These are phyloP conservation scores for Termitomyces heimii DNA, from an alignment of 768 basidiomycete genomes.

Conservation along the genomic window DNA sequence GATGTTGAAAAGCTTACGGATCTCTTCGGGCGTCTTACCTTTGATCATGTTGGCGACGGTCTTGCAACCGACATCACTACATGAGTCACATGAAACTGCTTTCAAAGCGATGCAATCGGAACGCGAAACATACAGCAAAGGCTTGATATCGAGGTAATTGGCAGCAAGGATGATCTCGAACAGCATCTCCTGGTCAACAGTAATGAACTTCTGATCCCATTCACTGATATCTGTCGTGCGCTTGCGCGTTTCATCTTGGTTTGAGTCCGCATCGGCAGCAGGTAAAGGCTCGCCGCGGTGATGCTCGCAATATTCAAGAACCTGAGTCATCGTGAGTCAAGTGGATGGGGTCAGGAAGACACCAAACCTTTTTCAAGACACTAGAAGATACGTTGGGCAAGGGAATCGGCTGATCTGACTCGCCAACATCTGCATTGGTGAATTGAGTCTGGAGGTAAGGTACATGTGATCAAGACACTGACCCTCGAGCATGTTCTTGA, in stretches of 20 bases:
- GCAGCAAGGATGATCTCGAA: conserved; percentile 99
- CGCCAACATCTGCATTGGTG: conserved; percentile 71
- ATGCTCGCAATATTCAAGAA: conserved; percentile 98
- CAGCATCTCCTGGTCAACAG: conserved; percentile 99
- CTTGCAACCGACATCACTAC: conserved; percentile 96
- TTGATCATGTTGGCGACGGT: conserved; percentile 99
- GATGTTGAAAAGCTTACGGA: conserved; percentile 96
- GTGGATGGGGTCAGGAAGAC: too few relatives aligned
- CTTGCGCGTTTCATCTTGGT: conserved; percentile 91
- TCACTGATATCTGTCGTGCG: conserved; percentile 98
- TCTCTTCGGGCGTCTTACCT: conserved; percentile 99
- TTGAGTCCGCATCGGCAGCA: conserved; percentile 70
- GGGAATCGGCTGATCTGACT: conserved; percentile 91
- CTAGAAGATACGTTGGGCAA: conserved; percentile 91
- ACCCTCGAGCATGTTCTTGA: conserved; percentile 99
- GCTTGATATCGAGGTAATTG: conserved; percentile 99
- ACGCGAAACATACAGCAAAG: conserved; percentile 71
- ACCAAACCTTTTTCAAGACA: conserved; percentile 82
- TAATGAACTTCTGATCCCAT: conserved; percentile 99
- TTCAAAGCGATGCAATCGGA: not conserved
- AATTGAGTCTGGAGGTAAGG: conserved; percentile 5
- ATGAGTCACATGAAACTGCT: not conserved
- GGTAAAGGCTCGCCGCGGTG: conserved; percentile 98
- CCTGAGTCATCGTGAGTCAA: conserved; percentile 40
- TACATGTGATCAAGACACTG: conserved; percentile 13